Conservation (phyloP, 2,329 filamentous ascomycete species). For the Clathrospora elynae region DNA sequence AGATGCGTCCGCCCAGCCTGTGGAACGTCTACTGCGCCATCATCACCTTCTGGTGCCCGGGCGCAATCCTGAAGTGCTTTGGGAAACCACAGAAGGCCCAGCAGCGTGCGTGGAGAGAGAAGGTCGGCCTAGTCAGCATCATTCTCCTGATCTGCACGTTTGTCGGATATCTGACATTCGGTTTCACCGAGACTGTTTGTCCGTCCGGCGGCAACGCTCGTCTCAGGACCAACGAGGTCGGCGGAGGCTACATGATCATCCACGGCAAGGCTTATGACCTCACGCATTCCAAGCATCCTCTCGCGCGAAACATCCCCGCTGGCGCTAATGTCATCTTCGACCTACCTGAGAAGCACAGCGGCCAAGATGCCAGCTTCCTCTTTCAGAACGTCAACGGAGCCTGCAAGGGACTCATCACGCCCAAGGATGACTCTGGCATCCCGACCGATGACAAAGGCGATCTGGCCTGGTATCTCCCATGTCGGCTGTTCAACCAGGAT, state of each 20-base stretch:
- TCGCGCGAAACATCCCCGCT: constrained; percentile 75
- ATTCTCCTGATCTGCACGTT: constrained; percentile 85
- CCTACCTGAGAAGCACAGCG: constrained; percentile 77
- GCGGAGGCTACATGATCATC: constrained; percentile 88
- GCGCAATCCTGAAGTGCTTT: constrained; percentile 81
- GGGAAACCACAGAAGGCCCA: constrained; percentile 85
- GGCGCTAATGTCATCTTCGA: constrained; percentile 85
- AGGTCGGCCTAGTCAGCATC: constrained; percentile 94
- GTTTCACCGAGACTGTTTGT: constrained; percentile 90
- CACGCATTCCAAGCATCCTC: constrained; percentile 74
- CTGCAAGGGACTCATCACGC: constrained; percentile 88
- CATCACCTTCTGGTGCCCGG: constrained; percentile 92
- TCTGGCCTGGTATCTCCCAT: constrained; percentile 97
- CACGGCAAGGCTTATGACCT: constrained; percentile 91
- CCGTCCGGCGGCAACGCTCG: constrained; percentile 68
- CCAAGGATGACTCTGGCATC: constrained; percentile 72
- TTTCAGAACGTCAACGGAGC: constrained; percentile 98
- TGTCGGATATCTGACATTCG: constrained; percentile 95
- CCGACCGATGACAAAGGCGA: constrained; percentile 72
- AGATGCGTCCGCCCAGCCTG: constrained; percentile 77
- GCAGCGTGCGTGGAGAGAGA: constrained; percentile 93
- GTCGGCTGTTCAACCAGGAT: constrained; percentile 89
- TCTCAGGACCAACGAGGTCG: constrained; percentile 81
- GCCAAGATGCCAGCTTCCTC: constrained; percentile 93
- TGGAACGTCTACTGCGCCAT: constrained; percentile 97